phyloP scores from a whole-genome alignment of 805 yeast genomes.

The Tetrapisispora phaffii region DNA sequence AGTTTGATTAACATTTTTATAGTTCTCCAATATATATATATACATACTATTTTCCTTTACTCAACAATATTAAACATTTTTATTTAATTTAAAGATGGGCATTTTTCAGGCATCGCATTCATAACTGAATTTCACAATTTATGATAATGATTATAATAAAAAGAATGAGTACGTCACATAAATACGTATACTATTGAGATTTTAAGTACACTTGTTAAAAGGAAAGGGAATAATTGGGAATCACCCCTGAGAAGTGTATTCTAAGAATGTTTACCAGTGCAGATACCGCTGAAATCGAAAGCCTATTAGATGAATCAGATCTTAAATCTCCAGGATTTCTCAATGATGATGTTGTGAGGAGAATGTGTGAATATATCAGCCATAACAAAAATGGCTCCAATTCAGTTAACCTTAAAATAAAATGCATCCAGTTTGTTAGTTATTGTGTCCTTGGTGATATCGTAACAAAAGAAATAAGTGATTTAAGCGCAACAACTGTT shows the following conservation, averaged over 20 bases:
- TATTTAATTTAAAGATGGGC: no score
- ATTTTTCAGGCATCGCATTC: no score
- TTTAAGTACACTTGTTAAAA: no score
- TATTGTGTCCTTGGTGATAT: background rate
- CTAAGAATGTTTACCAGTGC: no score
- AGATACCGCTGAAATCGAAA: background rate
- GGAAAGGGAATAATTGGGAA: no score
- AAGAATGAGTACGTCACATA: no score
- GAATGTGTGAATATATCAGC: background rate
- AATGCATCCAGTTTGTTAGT: background rate
- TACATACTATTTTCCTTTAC: no score
- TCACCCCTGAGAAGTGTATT: no score
- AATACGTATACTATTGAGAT: no score
- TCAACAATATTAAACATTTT: no score
- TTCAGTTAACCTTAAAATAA: background rate
- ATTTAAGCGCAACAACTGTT: background rate
- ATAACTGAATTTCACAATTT: no score
- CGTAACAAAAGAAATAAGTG: background rate
- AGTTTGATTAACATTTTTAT: constrained; percentile 3
- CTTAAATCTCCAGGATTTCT: background rate
- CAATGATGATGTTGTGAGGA: background rate
- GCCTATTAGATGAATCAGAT: background rate
- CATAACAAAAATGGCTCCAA: background rate
- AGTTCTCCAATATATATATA: background rate
- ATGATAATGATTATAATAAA: no score